Evolutionary conservation across 257 asterid species (phyloP), one percentile per base, ranked within the genome.

Genomic region (Solanum peruvianum): DNA sequence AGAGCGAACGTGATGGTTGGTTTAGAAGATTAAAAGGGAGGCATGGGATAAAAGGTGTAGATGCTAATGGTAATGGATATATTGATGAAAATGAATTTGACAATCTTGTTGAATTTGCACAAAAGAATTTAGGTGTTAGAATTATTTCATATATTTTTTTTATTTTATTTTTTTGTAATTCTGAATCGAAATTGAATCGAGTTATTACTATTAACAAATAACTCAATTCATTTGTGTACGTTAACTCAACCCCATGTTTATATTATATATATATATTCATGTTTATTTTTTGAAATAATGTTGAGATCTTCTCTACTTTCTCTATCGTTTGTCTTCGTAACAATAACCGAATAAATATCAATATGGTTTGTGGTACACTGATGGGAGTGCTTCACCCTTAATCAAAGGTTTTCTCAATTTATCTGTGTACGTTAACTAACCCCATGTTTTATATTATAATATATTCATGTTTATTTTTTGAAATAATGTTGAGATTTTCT

Each of bases 21-120:
- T 91, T 91, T 45, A 52, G 90, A 14, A 71, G 20, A 78, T 29
- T 81, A 52, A 88, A 87, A 83, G 89, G 93, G 1, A 89, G 66
- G 64, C 85, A 49, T 11, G 93, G 92, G 31, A 9, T 93, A 18
- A 89, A 77, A 41, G 7, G 16, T 39, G 93, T 87, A 12, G 93
- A 91, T 85, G 47, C 41, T 20, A 86, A 89, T 13, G 71, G 49
- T 69, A 81, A 87, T 29, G 94, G 94, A 27, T 86, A 14, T 89
- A 90, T 93, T 39, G 93, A 90, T 27, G 92, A 89, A 6, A 5
- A 41, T 7, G 94, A 93, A 49, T 86, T 91, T 64, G 9, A 33
- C 27, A 12, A 87, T 37, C 92, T 93, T 9, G 87, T 77, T 4
- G 92, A 88, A 2, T 90, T 91, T 64, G 94, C 94, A 9, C 62